A percentile compares a stretch with the other conserved stretches of the same genome.
Evolutionary conservation across 1,139 yeast species (phyloP).

Genomic region (Yamadazyma mexicana): DNA sequence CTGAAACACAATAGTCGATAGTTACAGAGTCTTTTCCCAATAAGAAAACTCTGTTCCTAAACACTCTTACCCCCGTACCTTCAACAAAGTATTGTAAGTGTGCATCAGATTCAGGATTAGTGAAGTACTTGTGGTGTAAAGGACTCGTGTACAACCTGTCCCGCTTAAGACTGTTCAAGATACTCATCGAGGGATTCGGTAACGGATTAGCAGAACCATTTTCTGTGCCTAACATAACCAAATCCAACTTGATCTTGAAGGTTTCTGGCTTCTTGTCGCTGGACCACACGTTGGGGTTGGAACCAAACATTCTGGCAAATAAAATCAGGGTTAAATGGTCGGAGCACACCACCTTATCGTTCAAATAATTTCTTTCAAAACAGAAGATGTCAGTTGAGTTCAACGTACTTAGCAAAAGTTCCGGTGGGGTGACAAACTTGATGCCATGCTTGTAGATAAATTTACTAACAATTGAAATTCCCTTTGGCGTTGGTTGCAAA

Average conservation of each 20-base stretch:
- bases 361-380: constrained; percentile 64
- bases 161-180: background rate
- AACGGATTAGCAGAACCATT: background rate
- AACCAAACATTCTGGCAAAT: constrained; percentile 66
- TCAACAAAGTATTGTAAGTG: constrained; percentile 66
- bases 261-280: constrained; percentile 42
- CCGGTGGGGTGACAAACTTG: constrained; percentile 34
- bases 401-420: constrained; percentile 45
- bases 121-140: constrained; percentile 72
- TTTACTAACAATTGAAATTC: constrained; percentile 65
- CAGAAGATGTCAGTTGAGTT: constrained; percentile 72
- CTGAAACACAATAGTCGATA: constrained; percentile 53
- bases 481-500: constrained; percentile 90
- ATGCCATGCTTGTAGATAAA: constrained; percentile 63
- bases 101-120: constrained; percentile 87
- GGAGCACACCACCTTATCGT: constrained; percentile 67
- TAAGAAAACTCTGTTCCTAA: constrained; percentile 34
- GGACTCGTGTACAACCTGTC: constrained; percentile 50
- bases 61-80: constrained; percentile 61
- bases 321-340: constrained; percentile 64
- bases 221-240: constrained; percentile 5
- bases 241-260: constrained; percentile 9
- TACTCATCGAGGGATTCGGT: background rate
- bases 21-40: constrained; percentile 14
- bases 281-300: constrained; percentile 67